phyloP scores from a whole-genome alignment of 192 early-diverging fungal genomes.

The Linderina pennispora region DNA sequence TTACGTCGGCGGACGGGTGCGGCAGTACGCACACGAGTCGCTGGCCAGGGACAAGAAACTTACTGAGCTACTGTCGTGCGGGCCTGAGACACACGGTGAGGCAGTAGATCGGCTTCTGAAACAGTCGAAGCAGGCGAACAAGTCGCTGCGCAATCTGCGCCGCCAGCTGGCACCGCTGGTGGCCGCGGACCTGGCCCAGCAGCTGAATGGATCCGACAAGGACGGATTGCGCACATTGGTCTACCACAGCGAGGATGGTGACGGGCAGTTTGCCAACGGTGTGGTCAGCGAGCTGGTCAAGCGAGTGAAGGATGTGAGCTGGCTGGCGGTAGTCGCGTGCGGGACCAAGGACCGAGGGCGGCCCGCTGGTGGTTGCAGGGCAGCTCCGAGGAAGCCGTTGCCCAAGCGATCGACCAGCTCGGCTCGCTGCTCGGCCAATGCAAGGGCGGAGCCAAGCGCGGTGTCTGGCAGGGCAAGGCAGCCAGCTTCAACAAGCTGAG shows the following conservation, averaged over 20 bases:
- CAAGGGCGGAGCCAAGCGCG: slow-evolving; percentile 18
- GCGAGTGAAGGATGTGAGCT: background rate
- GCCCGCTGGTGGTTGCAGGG: slow-evolving; percentile 12
- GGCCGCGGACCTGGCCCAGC: slow-evolving; percentile 6
- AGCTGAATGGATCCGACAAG: background rate
- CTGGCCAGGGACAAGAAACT: slow-evolving; percentile 8
- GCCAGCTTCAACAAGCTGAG: slow-evolving; percentile 5
- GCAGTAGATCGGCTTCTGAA: slow-evolving; percentile 13
- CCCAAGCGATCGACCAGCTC: slow-evolving; percentile 4
- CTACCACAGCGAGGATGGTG: slow-evolving; percentile 24
- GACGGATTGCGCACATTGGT: background rate
- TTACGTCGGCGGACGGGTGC: slow-evolving; percentile 57
- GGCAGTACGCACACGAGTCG: slow-evolving; percentile 8
- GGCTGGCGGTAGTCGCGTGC: slow-evolving; percentile 11
- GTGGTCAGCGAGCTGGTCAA: slow-evolving; percentile 11
- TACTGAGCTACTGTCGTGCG: slow-evolving; percentile 18
- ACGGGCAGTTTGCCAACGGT: slow-evolving; percentile 13
- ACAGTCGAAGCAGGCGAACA: slow-evolving; percentile 6
- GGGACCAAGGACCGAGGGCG: slow-evolving; percentile 15
- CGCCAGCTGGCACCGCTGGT: slow-evolving; percentile 12
- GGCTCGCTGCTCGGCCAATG: slow-evolving; percentile 4
- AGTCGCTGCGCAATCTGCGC: slow-evolving; percentile 10
- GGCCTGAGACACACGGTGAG: slow-evolving; percentile 12
- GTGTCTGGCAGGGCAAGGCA: slow-evolving; percentile 23
- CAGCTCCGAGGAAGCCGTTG: background rate